Conservation (phyloP, 2,329 filamentous ascomycete species). For the Clonostachys sp. region DNA sequence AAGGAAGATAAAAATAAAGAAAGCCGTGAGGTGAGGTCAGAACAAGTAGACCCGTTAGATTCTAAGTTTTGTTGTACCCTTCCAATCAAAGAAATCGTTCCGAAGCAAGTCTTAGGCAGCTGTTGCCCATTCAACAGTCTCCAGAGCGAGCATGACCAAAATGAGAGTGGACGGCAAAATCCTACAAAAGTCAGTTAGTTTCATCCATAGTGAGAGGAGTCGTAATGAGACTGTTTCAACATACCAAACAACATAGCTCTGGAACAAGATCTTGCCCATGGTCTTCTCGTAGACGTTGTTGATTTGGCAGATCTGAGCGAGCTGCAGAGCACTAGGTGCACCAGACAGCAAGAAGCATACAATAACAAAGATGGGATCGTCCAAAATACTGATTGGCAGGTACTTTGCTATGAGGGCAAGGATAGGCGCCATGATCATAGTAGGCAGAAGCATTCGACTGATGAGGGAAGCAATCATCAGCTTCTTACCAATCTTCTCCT, state of each 20-base stretch:
- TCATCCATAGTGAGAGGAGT: background rate
- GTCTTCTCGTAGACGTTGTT: constrained; percentile 94
- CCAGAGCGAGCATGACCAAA: constrained; percentile 85
- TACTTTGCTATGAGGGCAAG: constrained; percentile 85
- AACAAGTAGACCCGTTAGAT: no score
- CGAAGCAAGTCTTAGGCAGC: no score
- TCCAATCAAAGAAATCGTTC: no score
- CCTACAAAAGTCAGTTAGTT: constrained; percentile 40
- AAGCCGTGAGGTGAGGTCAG: no score
- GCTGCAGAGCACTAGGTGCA: constrained; percentile 85
- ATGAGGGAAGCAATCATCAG: constrained; percentile 82
- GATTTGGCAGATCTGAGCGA: constrained; percentile 98
- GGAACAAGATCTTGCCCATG: constrained; percentile 45
- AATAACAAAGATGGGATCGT: constrained; percentile 96
- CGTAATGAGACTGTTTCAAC: background rate
- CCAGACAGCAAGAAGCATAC: constrained; percentile 96
- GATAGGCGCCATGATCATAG: constrained; percentile 85
- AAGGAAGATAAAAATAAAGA: no score
- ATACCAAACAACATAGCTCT: constrained; percentile 46
- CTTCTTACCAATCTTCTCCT: constrained; percentile 63
- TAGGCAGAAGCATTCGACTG: constrained; percentile 89
- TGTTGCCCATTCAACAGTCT: constrained; percentile 84
- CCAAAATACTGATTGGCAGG: constrained; percentile 86
- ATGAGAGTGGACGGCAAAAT: constrained; percentile 91
- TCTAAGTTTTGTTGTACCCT: no score